phyloP scores from a whole-genome alignment of 2,329 filamentous ascomycete genomes.

The Acephala macrosclerotiorum region DNA sequence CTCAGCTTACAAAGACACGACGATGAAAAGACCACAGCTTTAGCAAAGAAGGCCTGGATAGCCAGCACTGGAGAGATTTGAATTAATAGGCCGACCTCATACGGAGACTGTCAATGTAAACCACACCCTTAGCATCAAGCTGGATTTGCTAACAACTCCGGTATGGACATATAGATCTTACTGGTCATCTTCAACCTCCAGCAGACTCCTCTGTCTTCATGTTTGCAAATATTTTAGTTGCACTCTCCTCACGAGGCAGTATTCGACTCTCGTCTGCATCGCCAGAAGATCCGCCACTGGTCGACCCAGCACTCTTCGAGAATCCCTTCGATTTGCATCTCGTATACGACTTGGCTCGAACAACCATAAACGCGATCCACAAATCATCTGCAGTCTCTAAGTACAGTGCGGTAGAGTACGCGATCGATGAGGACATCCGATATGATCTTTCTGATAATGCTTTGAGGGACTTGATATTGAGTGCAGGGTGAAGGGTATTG shows the following conservation, averaged over 20 bases:
- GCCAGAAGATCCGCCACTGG: conserved; percentile 15
- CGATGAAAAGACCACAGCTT: neutral
- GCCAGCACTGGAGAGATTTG: neutral
- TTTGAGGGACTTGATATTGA: conserved; percentile 32
- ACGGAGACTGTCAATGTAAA: conserved; percentile 18
- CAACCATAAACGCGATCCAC: conserved; percentile 3
- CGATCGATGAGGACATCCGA: conserved; percentile 13
- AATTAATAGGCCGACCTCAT: conserved; percentile 11
- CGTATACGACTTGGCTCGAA: neutral
- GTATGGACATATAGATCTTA: conserved; percentile 18
- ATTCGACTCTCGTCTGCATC: conserved; percentile 17
- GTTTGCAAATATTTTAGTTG: conserved; percentile 9
- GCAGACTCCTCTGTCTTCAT: conserved; percentile 8
- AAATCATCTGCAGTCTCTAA: conserved; percentile 12
- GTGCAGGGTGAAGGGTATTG: conserved; percentile 21
- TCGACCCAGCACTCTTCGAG: conserved; percentile 23
- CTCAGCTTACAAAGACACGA: conserved; percentile 20
- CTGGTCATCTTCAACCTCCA: neutral
- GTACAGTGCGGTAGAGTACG: conserved; percentile 16
- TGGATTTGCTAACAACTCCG: neutral
- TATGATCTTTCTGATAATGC: conserved; percentile 17
- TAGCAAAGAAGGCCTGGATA: conserved; percentile 13
- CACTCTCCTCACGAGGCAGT: conserved; percentile 24
- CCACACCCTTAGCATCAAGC: neutral
- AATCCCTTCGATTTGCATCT: conserved; percentile 16